These are phyloP conservation scores for button mushroom (Agaricus bisporus) DNA, from an alignment of 768 basidiomycete species.

Conservation along the genomic window DNA sequence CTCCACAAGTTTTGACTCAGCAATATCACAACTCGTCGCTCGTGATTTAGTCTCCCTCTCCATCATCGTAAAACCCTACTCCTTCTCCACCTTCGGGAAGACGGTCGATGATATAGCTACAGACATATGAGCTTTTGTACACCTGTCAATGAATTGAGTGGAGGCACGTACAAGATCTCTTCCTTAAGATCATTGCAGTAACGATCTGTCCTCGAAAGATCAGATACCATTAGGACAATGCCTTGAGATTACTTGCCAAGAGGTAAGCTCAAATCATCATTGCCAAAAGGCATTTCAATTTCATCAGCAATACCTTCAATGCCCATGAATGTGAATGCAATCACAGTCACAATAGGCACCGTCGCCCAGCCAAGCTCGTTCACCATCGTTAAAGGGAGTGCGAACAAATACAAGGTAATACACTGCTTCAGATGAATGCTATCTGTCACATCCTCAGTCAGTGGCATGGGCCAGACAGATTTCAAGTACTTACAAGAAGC, in stretches of 20 bases:
- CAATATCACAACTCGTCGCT: slow-evolving; percentile 17
- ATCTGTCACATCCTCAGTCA: slow-evolving; percentile 36
- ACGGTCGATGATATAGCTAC: slow-evolving; percentile 62
- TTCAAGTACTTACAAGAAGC: slow-evolving; percentile 48
- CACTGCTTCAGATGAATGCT: slow-evolving; percentile 93
- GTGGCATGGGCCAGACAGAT: background rate
- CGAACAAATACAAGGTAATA: slow-evolving; percentile 88
- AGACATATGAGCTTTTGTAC: slow-evolving; percentile 11
- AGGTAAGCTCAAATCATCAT: slow-evolving; percentile 65
- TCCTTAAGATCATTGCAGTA: slow-evolving; percentile 85
- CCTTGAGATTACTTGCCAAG: slow-evolving; percentile 42
- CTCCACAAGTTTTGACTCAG: too few relatives aligned
- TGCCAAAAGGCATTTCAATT: slow-evolving; percentile 91
- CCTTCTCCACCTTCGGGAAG: slow-evolving; percentile 74
- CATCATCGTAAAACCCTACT: slow-evolving; percentile 68
- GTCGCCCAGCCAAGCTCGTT: slow-evolving; percentile 79
- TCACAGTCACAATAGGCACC: slow-evolving; percentile 79
- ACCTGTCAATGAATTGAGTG: background rate
- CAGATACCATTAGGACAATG: background rate
- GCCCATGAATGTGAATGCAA: slow-evolving; percentile 89
- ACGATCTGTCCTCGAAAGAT: slow-evolving; percentile 42
- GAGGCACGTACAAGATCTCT: slow-evolving; percentile 63
- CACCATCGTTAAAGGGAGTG: slow-evolving; percentile 82
- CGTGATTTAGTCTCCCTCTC: slow-evolving; percentile 56
- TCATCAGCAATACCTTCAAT: slow-evolving; percentile 95